Evolutionary conservation across 495 filamentous ascomycete species (phyloP), one percentile per base, ranked within the genome.

Genomic region (Daldinia bambusicola): DNA sequence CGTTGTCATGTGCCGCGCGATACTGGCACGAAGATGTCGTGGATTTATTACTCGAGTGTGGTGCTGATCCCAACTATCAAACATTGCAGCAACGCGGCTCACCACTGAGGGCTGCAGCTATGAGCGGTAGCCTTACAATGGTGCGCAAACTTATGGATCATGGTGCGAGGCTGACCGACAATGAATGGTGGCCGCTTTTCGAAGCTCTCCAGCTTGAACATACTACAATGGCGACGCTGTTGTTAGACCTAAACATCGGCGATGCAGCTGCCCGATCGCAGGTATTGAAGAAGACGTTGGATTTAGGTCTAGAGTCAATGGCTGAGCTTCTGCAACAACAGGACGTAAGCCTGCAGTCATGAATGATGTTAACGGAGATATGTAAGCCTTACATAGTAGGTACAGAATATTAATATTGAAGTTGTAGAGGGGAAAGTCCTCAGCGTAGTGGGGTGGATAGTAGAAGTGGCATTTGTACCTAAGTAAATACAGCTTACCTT

Each of bases 1-100:
- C 43, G 20, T 16, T 48, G 8, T 48, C 43, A n/a, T 48, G 43
- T 3, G 43, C 43, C n/a, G 43, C 43, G 6, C 43, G 43, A 8
- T 48, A 48, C 43, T 48, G 6, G 43, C 43, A 62, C 12, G 60
- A 52, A 26, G 45, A 62, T 2, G 20, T 53, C 1, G 48, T 62
- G 34, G 45, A 62, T 40, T 18, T 62, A 7, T 8, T 62, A 16
- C n/a, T 53, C 4, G 34, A 52, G 10, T 18, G 32, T 20, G 60
- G 60, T 36, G 45, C 45, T 31, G 40, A 61, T 50, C 38, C 56
- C 3, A 31, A 34, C 40, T n/a, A 32, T 26, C 16, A 32, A n/a
- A 55, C 22, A 16, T 9, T 38, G 40, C 40, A 36, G 37, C n/a
- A 13, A 18, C 55, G n/a, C 26, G 41, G 40, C 38, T 41, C 9